Evolutionary conservation across 1,284 basidiomycete genomes (phyloP).

Genomic region (Ustilago curta): DNA sequence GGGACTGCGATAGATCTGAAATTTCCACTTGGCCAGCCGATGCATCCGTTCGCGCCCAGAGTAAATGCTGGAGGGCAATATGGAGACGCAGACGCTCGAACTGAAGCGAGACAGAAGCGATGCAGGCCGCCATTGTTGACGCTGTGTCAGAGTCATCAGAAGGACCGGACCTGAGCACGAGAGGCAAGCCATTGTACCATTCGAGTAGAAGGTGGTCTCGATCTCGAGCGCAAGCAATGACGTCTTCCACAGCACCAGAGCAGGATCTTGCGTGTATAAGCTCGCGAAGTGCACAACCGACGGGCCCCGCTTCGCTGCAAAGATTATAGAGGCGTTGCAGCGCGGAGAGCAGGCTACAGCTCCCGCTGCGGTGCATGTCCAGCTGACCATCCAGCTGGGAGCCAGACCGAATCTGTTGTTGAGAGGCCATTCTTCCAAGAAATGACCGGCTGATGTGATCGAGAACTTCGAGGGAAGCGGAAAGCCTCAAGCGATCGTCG

Average conservation of each 20-base stretch:
- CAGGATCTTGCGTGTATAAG: neutral
- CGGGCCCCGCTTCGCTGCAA: neutral
- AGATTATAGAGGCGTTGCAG: slow-evolving; percentile 1
- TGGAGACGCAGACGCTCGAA: slow-evolving; percentile 16
- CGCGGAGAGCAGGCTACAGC: neutral
- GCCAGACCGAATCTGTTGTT: neutral
- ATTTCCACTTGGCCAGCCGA: neutral
- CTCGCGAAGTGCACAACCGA: slow-evolving; percentile 6
- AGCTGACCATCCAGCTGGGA: neutral
- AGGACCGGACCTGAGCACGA: slow-evolving; percentile 1
- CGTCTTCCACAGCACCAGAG: neutral
- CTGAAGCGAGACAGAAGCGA: slow-evolving; percentile 10
- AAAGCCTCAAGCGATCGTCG: neutral
- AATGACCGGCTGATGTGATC: neutral
- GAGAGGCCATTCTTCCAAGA: neutral
- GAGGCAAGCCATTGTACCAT: slow-evolving; percentile 14
- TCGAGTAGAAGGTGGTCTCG: neutral
- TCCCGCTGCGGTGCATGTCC: neutral
- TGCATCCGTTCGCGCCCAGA: neutral
- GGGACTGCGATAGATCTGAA: neutral
- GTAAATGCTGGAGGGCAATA: slow-evolving; percentile 5
- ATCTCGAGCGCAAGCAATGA: neutral
- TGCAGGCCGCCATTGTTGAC: slow-evolving; percentile 3
- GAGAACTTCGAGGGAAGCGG: slow-evolving; percentile 4
- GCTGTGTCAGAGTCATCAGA: neutral